phyloP scores from a whole-genome alignment of 768 basidiomycete species.

The Phlegmacium glaucopus region DNA sequence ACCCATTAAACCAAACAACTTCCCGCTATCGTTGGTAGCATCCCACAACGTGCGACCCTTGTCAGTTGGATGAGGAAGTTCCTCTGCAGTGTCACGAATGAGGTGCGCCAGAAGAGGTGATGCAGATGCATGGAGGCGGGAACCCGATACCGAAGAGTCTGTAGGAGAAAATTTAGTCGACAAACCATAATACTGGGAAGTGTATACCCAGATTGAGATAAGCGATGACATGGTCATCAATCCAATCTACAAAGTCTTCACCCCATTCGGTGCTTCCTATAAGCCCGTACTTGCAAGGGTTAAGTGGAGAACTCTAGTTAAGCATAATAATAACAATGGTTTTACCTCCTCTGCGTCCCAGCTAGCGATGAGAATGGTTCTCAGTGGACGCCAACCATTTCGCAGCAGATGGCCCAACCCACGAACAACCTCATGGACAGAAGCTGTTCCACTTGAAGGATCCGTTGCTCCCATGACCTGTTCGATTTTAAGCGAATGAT shows the following conservation, averaged over 20 bases:
- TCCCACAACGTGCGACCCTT: conserved; percentile 73
- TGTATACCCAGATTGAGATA: conserved; percentile 76
- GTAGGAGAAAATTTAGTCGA: background rate
- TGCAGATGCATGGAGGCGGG: conserved; percentile 50
- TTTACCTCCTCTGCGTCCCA: conserved; percentile 73
- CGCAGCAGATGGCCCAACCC: conserved; percentile 64
- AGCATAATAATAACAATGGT: background rate
- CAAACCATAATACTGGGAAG: background rate
- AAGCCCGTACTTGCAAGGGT: conserved; percentile 45
- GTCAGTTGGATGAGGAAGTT: conserved; percentile 71
- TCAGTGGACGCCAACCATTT: conserved; percentile 81
- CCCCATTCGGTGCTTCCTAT: conserved; percentile 90
- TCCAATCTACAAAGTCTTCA: conserved; percentile 87
- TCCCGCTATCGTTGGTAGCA: conserved; percentile 58
- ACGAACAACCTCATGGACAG: conserved; percentile 69
- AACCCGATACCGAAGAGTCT: conserved; percentile 53
- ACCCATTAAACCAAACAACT: conserved; percentile 31
- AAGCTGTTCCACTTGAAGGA: conserved; percentile 73
- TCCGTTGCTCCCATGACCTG: conserved; percentile 64
- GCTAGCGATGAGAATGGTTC: conserved; percentile 60
- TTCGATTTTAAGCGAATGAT: background rate
- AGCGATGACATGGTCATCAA: conserved; percentile 75
- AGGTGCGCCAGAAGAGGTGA: conserved; percentile 85
- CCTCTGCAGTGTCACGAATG: conserved; percentile 61
- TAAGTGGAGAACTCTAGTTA: background rate